These are phyloP conservation scores for Bimuria novae-zelandiae DNA, from an alignment of 2,329 filamentous ascomycete species.

Conservation along the genomic window DNA sequence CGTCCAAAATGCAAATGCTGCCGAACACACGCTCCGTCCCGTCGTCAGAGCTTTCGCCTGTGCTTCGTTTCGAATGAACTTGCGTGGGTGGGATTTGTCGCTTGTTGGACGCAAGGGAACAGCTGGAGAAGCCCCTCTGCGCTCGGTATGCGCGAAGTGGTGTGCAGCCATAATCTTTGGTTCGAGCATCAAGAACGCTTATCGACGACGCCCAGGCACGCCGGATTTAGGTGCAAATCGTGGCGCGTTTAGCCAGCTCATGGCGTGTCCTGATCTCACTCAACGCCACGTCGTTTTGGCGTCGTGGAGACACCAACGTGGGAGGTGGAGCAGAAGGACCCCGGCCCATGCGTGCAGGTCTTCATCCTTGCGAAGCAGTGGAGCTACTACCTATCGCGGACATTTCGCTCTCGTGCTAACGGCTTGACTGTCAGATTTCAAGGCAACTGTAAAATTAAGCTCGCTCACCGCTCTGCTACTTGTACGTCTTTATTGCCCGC, in stretches of 20 bases:
- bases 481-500: constrained; percentile 11
- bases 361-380: constrained; percentile 26
- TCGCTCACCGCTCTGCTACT: constrained; percentile 15
- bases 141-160: constrained; percentile 6
- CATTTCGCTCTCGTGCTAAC: constrained; percentile 19
- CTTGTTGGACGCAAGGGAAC: not conserved
- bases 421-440: constrained; percentile 18
- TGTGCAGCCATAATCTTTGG: no score
- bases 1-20: constrained; percentile 19
- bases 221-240: not conserved
- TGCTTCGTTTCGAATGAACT: constrained; percentile 23
- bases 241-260: no score
- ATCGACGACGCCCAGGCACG: not conserved
- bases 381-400: constrained; percentile 24
- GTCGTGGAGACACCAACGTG: constrained; percentile 22
- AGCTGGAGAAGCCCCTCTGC: no score
- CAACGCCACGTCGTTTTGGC: constrained; percentile 26
- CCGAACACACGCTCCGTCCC: constrained; percentile 23
- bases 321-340: constrained; percentile 11
- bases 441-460: constrained; percentile 27
- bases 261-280: no score
- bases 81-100: constrained; percentile 16
- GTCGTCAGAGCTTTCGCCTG: constrained; percentile 27
- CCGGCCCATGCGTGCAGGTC: constrained; percentile 24
- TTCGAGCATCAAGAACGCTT: constrained; percentile 9